Conservation (phyloP, 2,329 filamentous ascomycete species). For the Uncinocarpus reesii region DNA sequence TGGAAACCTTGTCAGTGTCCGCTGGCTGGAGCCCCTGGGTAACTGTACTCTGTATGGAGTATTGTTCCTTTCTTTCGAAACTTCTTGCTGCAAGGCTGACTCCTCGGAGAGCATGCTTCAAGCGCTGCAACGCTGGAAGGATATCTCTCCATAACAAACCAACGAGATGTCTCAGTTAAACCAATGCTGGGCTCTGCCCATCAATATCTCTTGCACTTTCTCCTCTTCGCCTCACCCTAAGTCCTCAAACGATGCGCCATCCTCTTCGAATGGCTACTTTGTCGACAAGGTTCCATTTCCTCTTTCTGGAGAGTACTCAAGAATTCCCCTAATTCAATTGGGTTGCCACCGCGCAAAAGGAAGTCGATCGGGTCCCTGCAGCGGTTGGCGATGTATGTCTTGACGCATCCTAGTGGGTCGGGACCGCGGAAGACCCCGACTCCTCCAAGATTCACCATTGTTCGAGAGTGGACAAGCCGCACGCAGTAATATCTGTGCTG, state of each 20-base stretch:
- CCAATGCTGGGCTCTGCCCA: no score
- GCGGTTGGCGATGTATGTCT: background rate
- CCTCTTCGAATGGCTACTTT: background rate
- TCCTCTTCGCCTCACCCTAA: no score
- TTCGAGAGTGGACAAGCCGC: background rate
- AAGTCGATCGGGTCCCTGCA: conserved; percentile 1
- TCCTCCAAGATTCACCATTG: background rate
- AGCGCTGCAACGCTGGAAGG: no score
- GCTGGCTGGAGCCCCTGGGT: no score
- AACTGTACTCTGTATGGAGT: background rate
- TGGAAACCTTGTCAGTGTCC: no score
- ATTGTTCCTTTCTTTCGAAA: background rate
- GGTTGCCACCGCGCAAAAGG: background rate
- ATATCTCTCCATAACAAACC: no score
- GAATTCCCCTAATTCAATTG: no score
- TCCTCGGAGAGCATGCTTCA: background rate
- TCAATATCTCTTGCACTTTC: no score
- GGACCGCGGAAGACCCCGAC: background rate
- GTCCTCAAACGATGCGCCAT: no score
- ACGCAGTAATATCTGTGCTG: background rate
- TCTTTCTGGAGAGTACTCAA: background rate
- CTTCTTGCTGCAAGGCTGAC: no score
- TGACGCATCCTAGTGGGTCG: background rate
- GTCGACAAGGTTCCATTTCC: background rate
- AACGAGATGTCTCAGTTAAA: no score